Conservation (phyloP, 768 basidiomycete species). For the Trichaptum fuscoviolaceum region DNA sequence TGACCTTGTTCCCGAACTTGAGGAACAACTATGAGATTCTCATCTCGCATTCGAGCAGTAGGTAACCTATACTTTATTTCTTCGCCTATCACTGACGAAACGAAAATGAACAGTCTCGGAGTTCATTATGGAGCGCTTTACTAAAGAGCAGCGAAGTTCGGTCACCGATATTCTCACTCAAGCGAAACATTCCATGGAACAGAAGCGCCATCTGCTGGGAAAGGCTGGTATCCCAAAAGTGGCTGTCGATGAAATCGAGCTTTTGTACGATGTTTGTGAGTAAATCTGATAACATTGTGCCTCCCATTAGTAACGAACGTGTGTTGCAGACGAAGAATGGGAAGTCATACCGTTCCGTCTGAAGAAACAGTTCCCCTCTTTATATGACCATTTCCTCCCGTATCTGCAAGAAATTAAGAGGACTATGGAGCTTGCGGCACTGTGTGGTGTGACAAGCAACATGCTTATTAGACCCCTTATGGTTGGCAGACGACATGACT, state of each 20-base stretch:
- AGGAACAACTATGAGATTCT: conserved; percentile 67
- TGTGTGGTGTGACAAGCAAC: conserved; percentile 57
- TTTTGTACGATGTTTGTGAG: conserved; percentile 57
- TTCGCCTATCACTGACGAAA: background rate
- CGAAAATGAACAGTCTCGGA: conserved; percentile 53
- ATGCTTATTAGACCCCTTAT: conserved; percentile 71
- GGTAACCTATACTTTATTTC: conserved; percentile 17
- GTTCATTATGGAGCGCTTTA: conserved; percentile 54
- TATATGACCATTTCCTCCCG: conserved; percentile 44
- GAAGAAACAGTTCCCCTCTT: conserved; percentile 53
- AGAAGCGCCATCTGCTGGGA: conserved; percentile 63
- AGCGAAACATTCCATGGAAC: conserved; percentile 56
- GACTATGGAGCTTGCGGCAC: conserved; percentile 51
- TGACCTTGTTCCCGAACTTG: conserved; percentile 69
- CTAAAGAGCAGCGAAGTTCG: conserved; percentile 46
- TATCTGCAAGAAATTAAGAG: conserved; percentile 57
- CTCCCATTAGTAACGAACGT: background rate
- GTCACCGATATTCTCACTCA: conserved; percentile 64
- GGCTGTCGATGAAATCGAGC: conserved; percentile 70
- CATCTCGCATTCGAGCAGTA: conserved; percentile 74
- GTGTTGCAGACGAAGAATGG: conserved; percentile 52
- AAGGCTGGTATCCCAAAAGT: conserved; percentile 67
- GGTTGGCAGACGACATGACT: conserved; percentile 55
- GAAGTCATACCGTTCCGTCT: conserved; percentile 50
- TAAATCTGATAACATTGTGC: conserved; percentile 2